These are phyloP conservation scores for Leccinum imitatum DNA, from an alignment of 768 basidiomycete species.

Conservation along the genomic window DNA sequence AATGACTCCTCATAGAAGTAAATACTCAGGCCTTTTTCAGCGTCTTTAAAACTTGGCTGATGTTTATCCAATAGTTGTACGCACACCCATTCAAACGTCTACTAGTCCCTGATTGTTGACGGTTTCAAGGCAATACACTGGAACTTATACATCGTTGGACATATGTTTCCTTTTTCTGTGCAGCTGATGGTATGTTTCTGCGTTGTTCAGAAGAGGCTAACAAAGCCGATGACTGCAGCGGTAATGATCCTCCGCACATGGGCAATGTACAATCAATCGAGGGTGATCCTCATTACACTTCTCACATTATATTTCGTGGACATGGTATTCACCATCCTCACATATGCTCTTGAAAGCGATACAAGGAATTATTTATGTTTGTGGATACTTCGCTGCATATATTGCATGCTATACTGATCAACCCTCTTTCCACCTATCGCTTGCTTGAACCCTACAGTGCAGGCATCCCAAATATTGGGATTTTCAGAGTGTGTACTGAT, in stretches of 20 bases:
- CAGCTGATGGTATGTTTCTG: conserved; percentile 1
- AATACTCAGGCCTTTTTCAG: too few species aligned
- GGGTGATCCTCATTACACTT: background rate
- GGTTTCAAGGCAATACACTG: background rate
- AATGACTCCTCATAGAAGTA: too few species aligned
- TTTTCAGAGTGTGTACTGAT: background rate
- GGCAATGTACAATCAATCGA: conserved; percentile 1
- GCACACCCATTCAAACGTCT: background rate
- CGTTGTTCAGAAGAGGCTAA: background rate
- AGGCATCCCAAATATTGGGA: too few species aligned
- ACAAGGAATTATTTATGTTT: background rate
- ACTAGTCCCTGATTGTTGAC: background rate
- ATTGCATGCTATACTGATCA: too few species aligned
- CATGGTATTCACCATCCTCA: background rate
- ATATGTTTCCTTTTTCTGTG: background rate
- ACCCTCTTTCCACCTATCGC: too few species aligned
- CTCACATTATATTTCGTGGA: background rate
- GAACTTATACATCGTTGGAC: background rate
- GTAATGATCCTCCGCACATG: background rate
- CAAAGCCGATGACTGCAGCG: background rate
- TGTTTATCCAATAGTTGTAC: background rate
- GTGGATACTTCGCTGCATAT: background rate
- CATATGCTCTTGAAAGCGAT: too few species aligned
- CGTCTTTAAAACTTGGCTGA: too few species aligned
- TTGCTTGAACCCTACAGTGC: too few species aligned